phyloP scores from a whole-genome alignment of 2,329 filamentous ascomycete species.

The Diaporthe eres region DNA sequence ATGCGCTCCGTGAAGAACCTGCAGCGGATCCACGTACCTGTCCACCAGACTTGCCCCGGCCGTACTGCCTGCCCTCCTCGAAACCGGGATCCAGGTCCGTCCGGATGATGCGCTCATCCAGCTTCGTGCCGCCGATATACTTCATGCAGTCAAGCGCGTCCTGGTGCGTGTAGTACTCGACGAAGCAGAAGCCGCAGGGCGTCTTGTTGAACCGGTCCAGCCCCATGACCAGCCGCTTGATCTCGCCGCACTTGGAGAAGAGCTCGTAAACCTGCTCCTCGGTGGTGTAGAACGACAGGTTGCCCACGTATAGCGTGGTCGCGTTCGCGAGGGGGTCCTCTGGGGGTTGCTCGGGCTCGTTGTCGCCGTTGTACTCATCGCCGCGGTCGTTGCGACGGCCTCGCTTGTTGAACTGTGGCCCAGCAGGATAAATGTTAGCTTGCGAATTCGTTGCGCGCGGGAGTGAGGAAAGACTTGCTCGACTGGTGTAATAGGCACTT shows the following conservation, averaged over 20 bases:
- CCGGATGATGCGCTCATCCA: slow-evolving; percentile 96
- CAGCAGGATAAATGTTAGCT: slow-evolving; percentile 43
- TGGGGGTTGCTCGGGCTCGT: slow-evolving; percentile 65
- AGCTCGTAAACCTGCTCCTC: slow-evolving; percentile 99
- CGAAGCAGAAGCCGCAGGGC: slow-evolving; percentile 98
- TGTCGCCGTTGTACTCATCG: slow-evolving; percentile 62
- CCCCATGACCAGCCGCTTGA: slow-evolving; percentile 98
- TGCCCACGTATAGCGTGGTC: slow-evolving; percentile 97
- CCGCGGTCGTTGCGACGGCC: slow-evolving; percentile 73
- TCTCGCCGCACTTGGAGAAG: slow-evolving; percentile 96
- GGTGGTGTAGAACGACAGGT: slow-evolving; percentile 98
- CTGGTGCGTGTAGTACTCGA: slow-evolving; percentile 98
- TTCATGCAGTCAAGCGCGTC: slow-evolving; percentile 99
- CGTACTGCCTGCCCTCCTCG: slow-evolving; percentile 95
- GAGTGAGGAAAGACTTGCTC: slow-evolving; percentile 67
- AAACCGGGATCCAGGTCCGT: slow-evolving; percentile 97
- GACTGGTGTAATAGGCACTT: slow-evolving; percentile 91
- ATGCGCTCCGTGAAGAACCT: not conserved
- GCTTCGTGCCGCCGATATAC: slow-evolving; percentile 97
- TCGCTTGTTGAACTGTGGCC: slow-evolving; percentile 74
- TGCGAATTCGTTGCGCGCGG: not conserved
- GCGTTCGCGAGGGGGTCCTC: slow-evolving; percentile 88
- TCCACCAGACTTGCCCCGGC: slow-evolving; percentile 93
- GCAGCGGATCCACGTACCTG: slow-evolving; percentile 62
- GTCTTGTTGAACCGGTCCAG: slow-evolving; percentile 98